A percentile compares a stretch with the other conserved stretches of the same genome.
Conservation (phyloP, 2,329 filamentous ascomycete genomes). For the Boeremia lycopersici region DNA sequence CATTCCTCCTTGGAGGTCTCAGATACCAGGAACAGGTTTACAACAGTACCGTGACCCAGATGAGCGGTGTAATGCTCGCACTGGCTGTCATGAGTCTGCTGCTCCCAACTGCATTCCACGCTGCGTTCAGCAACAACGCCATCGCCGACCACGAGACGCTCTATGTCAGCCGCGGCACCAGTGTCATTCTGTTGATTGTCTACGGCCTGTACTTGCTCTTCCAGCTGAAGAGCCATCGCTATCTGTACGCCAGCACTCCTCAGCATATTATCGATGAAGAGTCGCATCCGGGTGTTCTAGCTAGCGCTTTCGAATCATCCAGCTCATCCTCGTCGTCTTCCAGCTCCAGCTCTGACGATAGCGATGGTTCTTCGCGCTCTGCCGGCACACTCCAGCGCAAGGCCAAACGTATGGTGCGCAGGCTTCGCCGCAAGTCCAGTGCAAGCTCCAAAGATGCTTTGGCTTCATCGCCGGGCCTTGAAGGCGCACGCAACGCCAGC, state of each 20-base stretch:
- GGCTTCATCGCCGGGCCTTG: constrained; percentile 52
- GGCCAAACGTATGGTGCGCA: constrained; percentile 76
- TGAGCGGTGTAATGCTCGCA: constrained; percentile 92
- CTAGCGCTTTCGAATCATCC: constrained; percentile 79
- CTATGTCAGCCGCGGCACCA: constrained; percentile 87
- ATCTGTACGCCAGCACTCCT: constrained; percentile 89
- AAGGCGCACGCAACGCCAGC: constrained; percentile 34
- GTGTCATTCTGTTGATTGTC: constrained; percentile 81
- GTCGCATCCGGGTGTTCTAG: constrained; percentile 81
- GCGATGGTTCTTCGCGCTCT: constrained; percentile 66
- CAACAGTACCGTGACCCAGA: constrained; percentile 93
- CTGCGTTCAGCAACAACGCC: constrained; percentile 71
- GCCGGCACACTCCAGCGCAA: constrained; percentile 76
- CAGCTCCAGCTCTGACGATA: constrained; percentile 63
- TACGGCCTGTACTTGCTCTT: constrained; percentile 86
- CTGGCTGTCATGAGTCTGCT: constrained; percentile 88
- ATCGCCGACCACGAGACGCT: constrained; percentile 74
- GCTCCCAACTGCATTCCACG: constrained; percentile 90
- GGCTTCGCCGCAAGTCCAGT: constrained; percentile 78
- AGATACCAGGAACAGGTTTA: constrained; percentile 92
- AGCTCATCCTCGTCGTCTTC: constrained; percentile 57
- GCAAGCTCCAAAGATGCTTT: constrained; percentile 69
- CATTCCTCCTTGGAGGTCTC: constrained; percentile 83
- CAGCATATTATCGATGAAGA: constrained; percentile 94
- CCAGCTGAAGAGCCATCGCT: constrained; percentile 89